Base-by-base conservation (phyloP, 1,284 basidiomycete genomes). In the Irpex sp. region DNA sequence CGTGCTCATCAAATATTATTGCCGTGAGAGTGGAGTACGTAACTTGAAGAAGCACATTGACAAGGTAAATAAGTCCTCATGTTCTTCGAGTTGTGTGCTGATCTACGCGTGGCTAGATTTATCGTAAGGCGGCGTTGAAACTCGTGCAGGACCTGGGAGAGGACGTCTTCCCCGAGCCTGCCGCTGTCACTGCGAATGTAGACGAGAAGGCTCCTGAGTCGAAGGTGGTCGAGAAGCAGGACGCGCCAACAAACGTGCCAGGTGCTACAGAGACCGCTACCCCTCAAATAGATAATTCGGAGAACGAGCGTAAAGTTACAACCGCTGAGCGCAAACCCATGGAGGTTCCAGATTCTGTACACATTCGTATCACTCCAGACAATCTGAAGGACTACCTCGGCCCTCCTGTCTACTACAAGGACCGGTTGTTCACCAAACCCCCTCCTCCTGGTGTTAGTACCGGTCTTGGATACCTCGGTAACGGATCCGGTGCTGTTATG, bases 301-400 rank as follows among this genome's bases (percentile, higher is more conserved):
- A 77, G 59, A 68, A 77, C 61, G 73, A 80, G 62, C 81, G 79
- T 53, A 71, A 76, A 4, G 83, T 91, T 45, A 95, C 95, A 3
- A 97, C 94, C 1, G 80, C 84, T 57, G 81, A 89, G 61, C 86
- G 94, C 58, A 78, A 90, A 71, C 94, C 96, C 2, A 82, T 98
- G 73, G 80, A 82, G 52, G 86, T 99, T 12, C 96, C 97, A 1
- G 80, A 85, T 8, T 77, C 82, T 9, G 89, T 99, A 1, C 86
- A 90, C 70, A 83, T 99, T 16, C 80, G 80, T 54, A 93, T 99
- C 69, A 91, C 88, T 0, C 83, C 88, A 6, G 93, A 94, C 52
- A 96, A 92, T 67, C 73, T 99, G 69, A 93, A 95, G 74, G 94
- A 98, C 66, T 99, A 98, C 69, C 94, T 99, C 49, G 97, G 97